phyloP scores from a whole-genome alignment of 164 flowering plant genomes.

The Annona squamosa region DNA sequence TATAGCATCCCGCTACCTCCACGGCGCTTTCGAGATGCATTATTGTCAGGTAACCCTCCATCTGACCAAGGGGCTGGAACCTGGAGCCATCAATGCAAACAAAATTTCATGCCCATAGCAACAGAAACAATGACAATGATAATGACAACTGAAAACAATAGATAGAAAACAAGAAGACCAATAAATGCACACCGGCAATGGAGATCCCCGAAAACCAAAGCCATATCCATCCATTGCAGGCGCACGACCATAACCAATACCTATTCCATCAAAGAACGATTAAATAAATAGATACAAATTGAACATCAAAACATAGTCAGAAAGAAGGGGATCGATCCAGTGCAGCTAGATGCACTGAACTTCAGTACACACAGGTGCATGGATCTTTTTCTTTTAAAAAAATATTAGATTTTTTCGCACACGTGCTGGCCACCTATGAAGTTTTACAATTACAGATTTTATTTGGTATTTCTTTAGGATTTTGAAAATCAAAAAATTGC shows the following conservation, averaged over 20 bases:
- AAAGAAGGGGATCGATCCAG: not conserved
- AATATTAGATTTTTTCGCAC: no score
- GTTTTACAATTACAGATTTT: no score
- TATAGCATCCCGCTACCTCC: conserved; percentile 24
- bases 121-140: not conserved
- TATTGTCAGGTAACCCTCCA: conserved; percentile 29
- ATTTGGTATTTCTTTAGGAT: no score
- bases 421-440: no score
- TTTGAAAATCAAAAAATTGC: no score
- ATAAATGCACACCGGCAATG: conserved; percentile 19
- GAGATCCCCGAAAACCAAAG: conserved; percentile 33
- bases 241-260: conserved; percentile 29
- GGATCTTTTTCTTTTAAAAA: no score
- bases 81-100: conserved; percentile 16
- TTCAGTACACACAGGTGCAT: no score
- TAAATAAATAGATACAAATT: not conserved
- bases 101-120: not conserved
- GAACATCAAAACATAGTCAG: not conserved
- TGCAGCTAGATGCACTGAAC: no score
- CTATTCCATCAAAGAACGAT: conserved; percentile 19
- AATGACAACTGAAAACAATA: not conserved
- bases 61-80: conserved; percentile 30
- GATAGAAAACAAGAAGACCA: not conserved
- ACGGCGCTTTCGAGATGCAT: conserved; percentile 42
- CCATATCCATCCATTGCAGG: conserved; percentile 35